A percentile compares a stretch with the other conserved stretches of the same genome.
Conservation (phyloP, 495 filamentous ascomycete species). For the Neurospora hispaniola region DNA sequence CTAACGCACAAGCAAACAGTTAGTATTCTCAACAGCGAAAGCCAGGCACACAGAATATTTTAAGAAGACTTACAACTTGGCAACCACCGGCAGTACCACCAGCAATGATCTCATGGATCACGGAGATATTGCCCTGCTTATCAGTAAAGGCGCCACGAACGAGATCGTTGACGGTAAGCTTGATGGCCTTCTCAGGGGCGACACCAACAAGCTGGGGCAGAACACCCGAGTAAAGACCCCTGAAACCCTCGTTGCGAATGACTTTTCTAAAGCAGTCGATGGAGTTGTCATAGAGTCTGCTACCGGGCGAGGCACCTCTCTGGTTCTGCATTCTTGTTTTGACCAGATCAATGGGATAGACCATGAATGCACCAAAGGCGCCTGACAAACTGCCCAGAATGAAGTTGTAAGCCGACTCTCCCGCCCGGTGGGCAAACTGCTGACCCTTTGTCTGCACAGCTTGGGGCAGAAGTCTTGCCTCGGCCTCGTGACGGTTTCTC, state of each 20-base stretch:
- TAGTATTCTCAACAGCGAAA: conserved; percentile 3
- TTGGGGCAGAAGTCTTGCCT: conserved; percentile 13
- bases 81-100: conserved; percentile 87
- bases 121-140: conserved; percentile 63
- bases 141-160: conserved; percentile 70
- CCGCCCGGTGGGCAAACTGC: conserved; percentile 45
- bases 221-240: conserved; percentile 86
- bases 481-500: conserved; percentile 48
- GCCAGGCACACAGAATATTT: not conserved
- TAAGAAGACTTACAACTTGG: conserved; percentile 70
- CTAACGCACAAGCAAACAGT: conserved; percentile 29
- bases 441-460: conserved; percentile 20
- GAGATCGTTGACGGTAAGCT: conserved; percentile 94
- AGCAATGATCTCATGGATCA: conserved; percentile 64
- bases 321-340: conserved; percentile 99
- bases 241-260: conserved; percentile 80
- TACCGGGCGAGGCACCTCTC: conserved; percentile 65
- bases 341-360: conserved; percentile 96
- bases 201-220: conserved; percentile 93
- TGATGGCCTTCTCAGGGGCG: conserved; percentile 97
- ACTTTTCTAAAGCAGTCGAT: conserved; percentile 89
- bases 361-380: conserved; percentile 97
- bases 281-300: conserved; percentile 91
- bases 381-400: conserved; percentile 79
- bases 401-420: conserved; percentile 85